Conservation (phyloP, 2,329 filamentous ascomycete species). For the Ceratocystis albifundus region DNA sequence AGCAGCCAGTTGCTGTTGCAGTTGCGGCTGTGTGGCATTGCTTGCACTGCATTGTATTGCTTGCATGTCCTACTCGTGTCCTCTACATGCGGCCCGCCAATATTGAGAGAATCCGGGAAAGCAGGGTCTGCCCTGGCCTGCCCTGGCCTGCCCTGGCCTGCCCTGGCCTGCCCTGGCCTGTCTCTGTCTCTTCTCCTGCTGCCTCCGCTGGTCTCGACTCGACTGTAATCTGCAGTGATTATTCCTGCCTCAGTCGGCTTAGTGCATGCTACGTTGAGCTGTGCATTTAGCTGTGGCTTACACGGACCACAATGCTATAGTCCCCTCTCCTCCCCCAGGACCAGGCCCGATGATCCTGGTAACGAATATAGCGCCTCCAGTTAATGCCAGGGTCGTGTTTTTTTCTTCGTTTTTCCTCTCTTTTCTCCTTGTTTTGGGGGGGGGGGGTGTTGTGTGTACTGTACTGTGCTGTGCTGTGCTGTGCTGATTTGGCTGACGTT, state of each 20-base stretch:
- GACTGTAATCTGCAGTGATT: conserved; percentile 10
- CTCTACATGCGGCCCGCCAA: conserved; percentile 11
- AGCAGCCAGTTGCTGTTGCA: not conserved
- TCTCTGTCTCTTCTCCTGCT: not conserved
- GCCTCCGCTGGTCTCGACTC: not conserved
- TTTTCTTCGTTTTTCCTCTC: conserved; percentile 10
- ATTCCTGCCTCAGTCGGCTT: conserved; percentile 11
- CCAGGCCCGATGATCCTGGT: conserved; percentile 20
- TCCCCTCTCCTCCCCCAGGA: conserved; percentile 3
- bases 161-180: too few species aligned
- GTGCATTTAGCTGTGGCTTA: conserved; percentile 16
- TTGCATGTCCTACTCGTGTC: not conserved
- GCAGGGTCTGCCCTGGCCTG: conserved; percentile 5
- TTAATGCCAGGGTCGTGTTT: conserved; percentile 13
- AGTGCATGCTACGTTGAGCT: conserved; percentile 11
- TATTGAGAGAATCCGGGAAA: conserved; percentile 7
- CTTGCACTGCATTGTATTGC: conserved; percentile 2
- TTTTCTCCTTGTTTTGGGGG: not conserved
- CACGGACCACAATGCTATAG: conserved; percentile 19
- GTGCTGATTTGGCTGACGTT: conserved; percentile 21
- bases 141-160: too few species aligned
- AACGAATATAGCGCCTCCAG: conserved; percentile 20
- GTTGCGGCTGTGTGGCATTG: not conserved
- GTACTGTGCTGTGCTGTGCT: conserved; percentile 4
- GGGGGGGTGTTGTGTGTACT: not conserved